Evolutionary conservation across 768 basidiomycete genomes (phyloP), one percentile per base, ranked within the genome.

Genomic region (Asterophora lycoperdoides): DNA sequence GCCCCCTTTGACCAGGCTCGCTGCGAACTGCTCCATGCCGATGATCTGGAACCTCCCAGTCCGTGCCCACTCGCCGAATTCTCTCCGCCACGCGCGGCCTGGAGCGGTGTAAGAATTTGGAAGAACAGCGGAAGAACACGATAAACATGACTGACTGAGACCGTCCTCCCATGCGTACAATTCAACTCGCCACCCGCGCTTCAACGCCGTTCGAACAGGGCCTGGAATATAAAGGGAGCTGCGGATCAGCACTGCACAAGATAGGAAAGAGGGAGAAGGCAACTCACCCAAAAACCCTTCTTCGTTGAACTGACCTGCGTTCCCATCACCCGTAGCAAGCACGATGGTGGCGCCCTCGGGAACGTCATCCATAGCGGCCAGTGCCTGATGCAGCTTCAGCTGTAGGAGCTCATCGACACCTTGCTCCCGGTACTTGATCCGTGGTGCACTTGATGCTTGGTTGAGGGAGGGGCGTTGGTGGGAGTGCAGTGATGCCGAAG

Each of bases 371-470:
- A 78, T 75, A 37, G 79, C 81, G 8, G 86, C 83, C 44, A 97
- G 72, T 9, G 86, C 85, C 63, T 94, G 92, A 56, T 93, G 84
- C 26, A 97, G 74, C 64, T 98, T 96, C 49, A 97, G 74, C 66
- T 96, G 93, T 42, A 98, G 69, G 19, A 96, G 75, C 68, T 98
- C 94, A 63, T 98, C 94, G 2, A 98, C 94, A 9, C 91, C 93
- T 67, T 98, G 93, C 60, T 94, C 91, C 48, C 89, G 79, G 61
- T 84, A 91, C 30, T 82, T 78, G 46, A 83, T 66, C 30, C 80
- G 77, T 26, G 61, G 19, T 14, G 18, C 17, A 32, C 30, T 30
- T 49, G 20, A 53, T 54, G 26, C 13, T 7, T 40, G 39, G 11
- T 4, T 19, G 39, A 32, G 8, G 29, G 29, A 29, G 29, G 29